Percentiles rank a stretch among this genome's conserved stretches.
Evolutionary conservation across 2,329 filamentous ascomycete genomes (phyloP).

Genomic region (Fusarium piperis): DNA sequence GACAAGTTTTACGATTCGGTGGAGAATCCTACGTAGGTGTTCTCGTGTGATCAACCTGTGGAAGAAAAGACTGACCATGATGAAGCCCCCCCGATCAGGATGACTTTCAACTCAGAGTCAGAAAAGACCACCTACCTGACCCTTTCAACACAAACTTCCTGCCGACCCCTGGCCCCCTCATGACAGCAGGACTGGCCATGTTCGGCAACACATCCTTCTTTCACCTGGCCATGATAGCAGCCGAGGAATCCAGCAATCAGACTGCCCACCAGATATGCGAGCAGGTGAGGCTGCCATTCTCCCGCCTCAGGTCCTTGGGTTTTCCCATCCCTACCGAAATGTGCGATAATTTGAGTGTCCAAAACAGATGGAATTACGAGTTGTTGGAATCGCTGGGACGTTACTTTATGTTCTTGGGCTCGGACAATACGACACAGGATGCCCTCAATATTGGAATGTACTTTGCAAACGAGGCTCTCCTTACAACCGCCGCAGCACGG

Average conservation of each 20-base stretch:
- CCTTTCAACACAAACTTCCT: not conserved
- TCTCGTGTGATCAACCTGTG: not conserved
- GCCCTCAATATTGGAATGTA: slow-evolving; percentile 22
- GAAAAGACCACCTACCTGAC: not conserved
- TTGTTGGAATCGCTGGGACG: not conserved
- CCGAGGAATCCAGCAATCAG: not conserved
- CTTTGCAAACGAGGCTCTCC: slow-evolving; percentile 24
- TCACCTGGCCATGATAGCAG: not conserved
- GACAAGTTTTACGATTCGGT: not conserved
- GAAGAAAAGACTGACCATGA: not conserved
- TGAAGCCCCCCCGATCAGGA: too few relatives aligned
- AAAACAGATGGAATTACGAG: not conserved
- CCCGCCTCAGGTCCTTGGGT: not conserved
- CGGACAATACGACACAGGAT: not conserved
- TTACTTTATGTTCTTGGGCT: not conserved
- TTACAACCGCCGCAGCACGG: not conserved
- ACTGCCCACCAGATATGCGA: not conserved
- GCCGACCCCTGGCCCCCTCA: slow-evolving; percentile 9
- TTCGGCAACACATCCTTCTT: slow-evolving; percentile 22
- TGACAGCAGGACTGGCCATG: slow-evolving; percentile 12
- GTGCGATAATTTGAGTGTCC: not conserved
- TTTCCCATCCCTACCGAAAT: not conserved
- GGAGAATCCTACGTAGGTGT: not conserved
- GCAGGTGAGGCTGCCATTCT: not conserved
- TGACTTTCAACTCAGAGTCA: too few relatives aligned